Evolutionary conservation across 805 yeast species (phyloP).

Genomic region (Kluyveromyces dobzhanskii): DNA sequence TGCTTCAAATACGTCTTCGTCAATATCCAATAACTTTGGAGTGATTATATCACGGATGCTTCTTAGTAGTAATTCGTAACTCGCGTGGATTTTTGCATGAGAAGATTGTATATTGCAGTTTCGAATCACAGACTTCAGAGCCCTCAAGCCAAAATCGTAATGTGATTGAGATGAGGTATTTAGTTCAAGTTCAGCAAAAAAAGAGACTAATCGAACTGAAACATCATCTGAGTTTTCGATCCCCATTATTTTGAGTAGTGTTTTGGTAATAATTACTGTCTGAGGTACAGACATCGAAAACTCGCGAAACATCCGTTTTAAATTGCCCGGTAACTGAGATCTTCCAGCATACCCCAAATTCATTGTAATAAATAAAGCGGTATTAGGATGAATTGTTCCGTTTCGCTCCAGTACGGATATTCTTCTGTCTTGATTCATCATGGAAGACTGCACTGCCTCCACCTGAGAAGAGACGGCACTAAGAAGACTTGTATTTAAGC

Average conservation of each 20-base stretch:
- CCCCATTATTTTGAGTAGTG: slow-evolving; percentile 65
- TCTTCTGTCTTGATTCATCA: slow-evolving; percentile 18
- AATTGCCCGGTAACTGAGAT: slow-evolving; percentile 72
- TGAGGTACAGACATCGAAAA: slow-evolving; percentile 74
- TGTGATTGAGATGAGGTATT: slow-evolving; percentile 51
- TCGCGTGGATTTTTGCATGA: no score
- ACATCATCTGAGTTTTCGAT: slow-evolving; percentile 41
- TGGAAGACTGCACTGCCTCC: slow-evolving; percentile 56
- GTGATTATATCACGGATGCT: slow-evolving; percentile 54
- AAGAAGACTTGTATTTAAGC: slow-evolving; percentile 59
- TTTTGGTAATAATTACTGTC: slow-evolving; percentile 55
- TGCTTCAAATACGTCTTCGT: slow-evolving; percentile 35
- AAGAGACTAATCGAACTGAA: slow-evolving; percentile 43
- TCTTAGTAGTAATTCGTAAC: slow-evolving; percentile 10
- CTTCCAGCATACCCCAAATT: slow-evolving; percentile 87
- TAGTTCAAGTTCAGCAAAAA: slow-evolving; percentile 40
- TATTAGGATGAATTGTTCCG: slow-evolving; percentile 34
- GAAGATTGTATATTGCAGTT: slow-evolving; percentile 33
- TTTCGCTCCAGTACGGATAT: slow-evolving; percentile 38
- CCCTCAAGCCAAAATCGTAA: slow-evolving; percentile 86
- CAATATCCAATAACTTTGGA: slow-evolving; percentile 58
- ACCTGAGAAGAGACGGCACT: slow-evolving; percentile 83
- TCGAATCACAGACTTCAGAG: slow-evolving; percentile 58
- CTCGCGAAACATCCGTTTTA: slow-evolving; percentile 68
- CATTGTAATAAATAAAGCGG: slow-evolving; percentile 83